Percentiles rank a stretch among this genome's conserved stretches.
Evolutionary conservation across 768 basidiomycete species (phyloP).

Genomic region (Leccinum olivaceopallidum): DNA sequence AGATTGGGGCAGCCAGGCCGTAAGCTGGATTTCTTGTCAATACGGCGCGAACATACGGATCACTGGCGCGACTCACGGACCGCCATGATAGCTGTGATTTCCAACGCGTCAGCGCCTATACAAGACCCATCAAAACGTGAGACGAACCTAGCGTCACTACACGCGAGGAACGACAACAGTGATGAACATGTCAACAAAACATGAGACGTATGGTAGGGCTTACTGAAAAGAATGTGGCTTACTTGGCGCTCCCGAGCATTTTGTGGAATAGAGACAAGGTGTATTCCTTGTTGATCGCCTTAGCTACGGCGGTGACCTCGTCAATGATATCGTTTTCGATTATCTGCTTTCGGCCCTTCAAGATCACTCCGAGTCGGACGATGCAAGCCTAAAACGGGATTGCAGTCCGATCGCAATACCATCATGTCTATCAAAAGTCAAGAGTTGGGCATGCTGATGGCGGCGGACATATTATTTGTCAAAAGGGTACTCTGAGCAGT

Average conservation of each 20-base stretch:
- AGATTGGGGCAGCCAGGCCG: constrained; percentile 56
- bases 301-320: constrained; percentile 76
- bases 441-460: constrained; percentile 79
- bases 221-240: constrained; percentile 57
- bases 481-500: constrained; percentile 75
- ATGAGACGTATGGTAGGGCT: constrained; percentile 17
- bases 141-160: constrained; percentile 51
- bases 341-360: constrained; percentile 95
- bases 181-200: constrained; percentile 3
- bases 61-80: constrained; percentile 48
- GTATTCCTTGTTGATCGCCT: constrained; percentile 57
- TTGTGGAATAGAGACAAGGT: constrained; percentile 53
- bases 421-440: constrained; percentile 67
- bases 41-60: neutral
- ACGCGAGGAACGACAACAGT: neutral
- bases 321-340: constrained; percentile 84
- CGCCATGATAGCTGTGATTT: constrained; percentile 52
- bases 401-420: constrained; percentile 3
- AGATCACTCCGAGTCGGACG: constrained; percentile 61
- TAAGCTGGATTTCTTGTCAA: constrained; percentile 41
- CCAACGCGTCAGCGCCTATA: constrained; percentile 4
- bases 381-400: constrained; percentile 77
- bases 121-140: neutral
- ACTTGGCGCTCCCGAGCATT: constrained; percentile 73
- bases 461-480: constrained; percentile 67